phyloP scores from a whole-genome alignment of 2,329 filamentous ascomycete species.

The Geosmithia putterillii region DNA sequence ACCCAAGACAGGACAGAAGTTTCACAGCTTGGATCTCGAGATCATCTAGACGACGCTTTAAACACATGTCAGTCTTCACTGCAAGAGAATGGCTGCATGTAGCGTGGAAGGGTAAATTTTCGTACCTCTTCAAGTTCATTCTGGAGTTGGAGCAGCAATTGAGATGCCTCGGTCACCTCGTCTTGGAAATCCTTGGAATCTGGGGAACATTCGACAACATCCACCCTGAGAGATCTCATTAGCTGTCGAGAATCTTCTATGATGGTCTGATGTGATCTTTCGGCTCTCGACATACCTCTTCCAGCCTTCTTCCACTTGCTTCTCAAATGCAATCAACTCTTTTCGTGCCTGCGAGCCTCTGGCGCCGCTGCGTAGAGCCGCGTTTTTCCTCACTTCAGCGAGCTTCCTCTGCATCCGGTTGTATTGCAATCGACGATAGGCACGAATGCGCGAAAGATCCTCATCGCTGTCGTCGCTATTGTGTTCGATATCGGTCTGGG shows the following conservation, averaged over 20 bases:
- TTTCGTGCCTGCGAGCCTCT: constrained; percentile 68
- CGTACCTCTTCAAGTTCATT: constrained; percentile 40
- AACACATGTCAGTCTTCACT: no score
- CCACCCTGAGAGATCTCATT: constrained; percentile 17
- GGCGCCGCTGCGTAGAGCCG: constrained; percentile 60
- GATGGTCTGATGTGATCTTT: background rate
- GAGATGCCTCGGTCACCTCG: constrained; percentile 58
- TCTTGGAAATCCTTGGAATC: constrained; percentile 34
- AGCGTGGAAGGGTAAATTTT: no score
- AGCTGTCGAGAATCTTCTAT: background rate
- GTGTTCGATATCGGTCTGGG: constrained; percentile 40
- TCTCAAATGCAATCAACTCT: constrained; percentile 56
- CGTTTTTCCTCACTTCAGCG: constrained; percentile 61
- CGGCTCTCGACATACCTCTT: constrained; percentile 34
- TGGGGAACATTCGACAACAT: constrained; percentile 44
- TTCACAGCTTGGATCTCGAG: constrained; percentile 54
- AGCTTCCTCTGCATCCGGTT: constrained; percentile 49
- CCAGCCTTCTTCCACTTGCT: constrained; percentile 46
- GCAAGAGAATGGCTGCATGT: no score
- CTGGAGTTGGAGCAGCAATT: constrained; percentile 58
- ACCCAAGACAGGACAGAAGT: constrained; percentile 60
- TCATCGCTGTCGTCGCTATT: constrained; percentile 49
- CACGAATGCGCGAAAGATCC: constrained; percentile 44
- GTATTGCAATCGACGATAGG: constrained; percentile 49
- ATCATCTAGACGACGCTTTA: constrained; percentile 39